phyloP scores from a whole-genome alignment of 2,329 filamentous ascomycete species.

The Didymosphaeria variabile region DNA sequence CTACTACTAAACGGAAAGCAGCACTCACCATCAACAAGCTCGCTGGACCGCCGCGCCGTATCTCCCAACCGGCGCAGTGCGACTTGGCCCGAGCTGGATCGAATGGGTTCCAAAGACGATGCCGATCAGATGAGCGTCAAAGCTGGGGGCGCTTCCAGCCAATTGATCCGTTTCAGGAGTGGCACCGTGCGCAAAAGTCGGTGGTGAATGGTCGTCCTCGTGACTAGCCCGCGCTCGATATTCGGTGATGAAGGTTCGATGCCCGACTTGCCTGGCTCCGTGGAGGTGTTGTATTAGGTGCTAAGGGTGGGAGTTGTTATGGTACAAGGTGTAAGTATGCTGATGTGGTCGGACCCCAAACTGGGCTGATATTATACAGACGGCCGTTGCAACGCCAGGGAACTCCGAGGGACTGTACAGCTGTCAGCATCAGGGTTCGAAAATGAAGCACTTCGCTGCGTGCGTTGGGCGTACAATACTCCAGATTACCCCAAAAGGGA shows the following conservation, averaged over 20 bases:
- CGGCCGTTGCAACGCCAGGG: conserved; percentile 28
- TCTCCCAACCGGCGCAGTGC: conserved; percentile 42
- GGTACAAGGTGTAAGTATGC: conserved; percentile 25
- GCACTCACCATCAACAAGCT: conserved; percentile 43
- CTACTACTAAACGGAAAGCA: conserved; percentile 9
- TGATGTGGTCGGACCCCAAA: conserved; percentile 8
- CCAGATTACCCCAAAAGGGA: conserved; percentile 43
- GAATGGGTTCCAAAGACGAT: conserved; percentile 29
- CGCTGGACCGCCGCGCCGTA: conserved; percentile 45
- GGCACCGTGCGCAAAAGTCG: conserved; percentile 37
- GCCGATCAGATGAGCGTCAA: conserved; percentile 40
- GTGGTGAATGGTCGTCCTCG: conserved; percentile 45
- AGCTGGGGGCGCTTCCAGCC: conserved; percentile 37
- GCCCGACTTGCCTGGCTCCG: conserved; percentile 27
- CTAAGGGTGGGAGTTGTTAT: conserved; percentile 27
- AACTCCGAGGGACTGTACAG: conserved; percentile 31
- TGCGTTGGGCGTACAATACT: conserved; percentile 35
- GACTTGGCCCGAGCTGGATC: conserved; percentile 44
- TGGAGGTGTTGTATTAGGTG: conserved; percentile 43
- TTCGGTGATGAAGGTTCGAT: conserved; percentile 18
- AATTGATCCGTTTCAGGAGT: conserved; percentile 42
- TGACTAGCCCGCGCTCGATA: conserved; percentile 37
- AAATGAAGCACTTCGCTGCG: conserved; percentile 27
- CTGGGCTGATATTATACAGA: conserved; percentile 36
- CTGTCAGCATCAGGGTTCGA: conserved; percentile 34